Base-by-base conservation (phyloP, 805 yeast genomes). In the Candida boidinii region DNA sequence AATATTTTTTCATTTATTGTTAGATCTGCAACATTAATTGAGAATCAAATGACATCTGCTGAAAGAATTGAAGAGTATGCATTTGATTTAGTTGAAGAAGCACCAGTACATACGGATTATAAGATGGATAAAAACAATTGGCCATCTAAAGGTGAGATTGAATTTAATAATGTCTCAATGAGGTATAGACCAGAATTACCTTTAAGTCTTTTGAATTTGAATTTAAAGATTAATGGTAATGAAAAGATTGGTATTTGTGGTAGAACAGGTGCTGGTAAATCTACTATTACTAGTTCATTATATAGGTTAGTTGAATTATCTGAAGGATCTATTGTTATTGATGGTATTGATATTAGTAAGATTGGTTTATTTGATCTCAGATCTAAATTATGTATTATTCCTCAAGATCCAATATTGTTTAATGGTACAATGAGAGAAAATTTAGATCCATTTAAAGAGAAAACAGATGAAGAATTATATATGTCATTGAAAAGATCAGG, bases 201-300 rank as follows among this genome's bases (percentile, higher is more conserved):
- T 7, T 56, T 69, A 26, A 80, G 73, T 3, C 58, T 77, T 47
- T 69, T 68, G 33, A 43, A 66, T 37, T 44, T 76, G 36, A 52
- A 42, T 26, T 48, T 66, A 45, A 55, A 36, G 4, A 61, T 81
- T 22, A 51, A 62, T 6, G 68, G 77, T 1, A 64, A 70, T 13
- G 82, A 82, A 51, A 81, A 78, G 48, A 65, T 85, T 44, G 95
- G 94, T 31, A 73, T 84, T 37, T 81, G 90, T 62, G 95, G 95
- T 25, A 70, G 95, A 52, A 84, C 95, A 0, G 95, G 95, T 46
- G 92, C 94, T 7, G 95, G 95, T 35, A 77, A 76, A 54, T 61
- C 78, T 3, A 68, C 81, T 7, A 70, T 77, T 33, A 76, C 75
- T 76, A 62, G 73, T 18, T 76, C 79, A 3, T 54, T 77, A 31